Evolutionary conservation across 2,329 filamentous ascomycete genomes (phyloP).

Genomic region (Coniochaeta sp.): DNA sequence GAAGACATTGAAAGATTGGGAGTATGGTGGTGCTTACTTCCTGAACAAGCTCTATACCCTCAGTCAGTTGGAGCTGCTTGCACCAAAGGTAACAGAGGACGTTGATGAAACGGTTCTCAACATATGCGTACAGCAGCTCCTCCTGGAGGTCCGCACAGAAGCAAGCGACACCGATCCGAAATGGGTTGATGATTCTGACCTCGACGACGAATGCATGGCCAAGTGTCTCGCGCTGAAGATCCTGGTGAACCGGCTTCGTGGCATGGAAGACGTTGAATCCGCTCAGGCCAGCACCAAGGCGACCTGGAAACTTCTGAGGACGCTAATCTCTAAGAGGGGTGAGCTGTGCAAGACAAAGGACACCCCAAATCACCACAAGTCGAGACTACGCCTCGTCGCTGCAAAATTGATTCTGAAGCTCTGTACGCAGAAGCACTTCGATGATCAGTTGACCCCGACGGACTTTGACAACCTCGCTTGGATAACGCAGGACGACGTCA

Average conservation of each 20-base stretch:
- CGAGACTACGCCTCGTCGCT: constrained; percentile 74
- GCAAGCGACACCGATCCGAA: constrained; percentile 47
- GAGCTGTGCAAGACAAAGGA: constrained; percentile 70
- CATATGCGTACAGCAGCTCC: constrained; percentile 66
- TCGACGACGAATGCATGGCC: constrained; percentile 75
- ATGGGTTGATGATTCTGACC: constrained; percentile 60
- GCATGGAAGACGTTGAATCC: constrained; percentile 39
- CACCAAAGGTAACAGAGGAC: constrained; percentile 65
- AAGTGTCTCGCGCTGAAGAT: constrained; percentile 81
- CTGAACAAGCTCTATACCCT: constrained; percentile 67
- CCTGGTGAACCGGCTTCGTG: constrained; percentile 77
- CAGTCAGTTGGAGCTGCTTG: constrained; percentile 69
- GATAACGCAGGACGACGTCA: constrained; percentile 69
- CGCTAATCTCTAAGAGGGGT: constrained; percentile 66
- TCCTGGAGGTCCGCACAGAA: constrained; percentile 63
- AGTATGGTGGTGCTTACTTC: constrained; percentile 66
- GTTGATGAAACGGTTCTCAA: constrained; percentile 71
- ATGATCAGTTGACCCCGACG: constrained; percentile 62
- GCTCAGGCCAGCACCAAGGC: constrained; percentile 55
- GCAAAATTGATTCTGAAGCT: constrained; percentile 79
- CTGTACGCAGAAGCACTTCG: constrained; percentile 67
- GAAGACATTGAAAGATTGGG: constrained; percentile 66
- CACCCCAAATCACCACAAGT: constrained; percentile 71
- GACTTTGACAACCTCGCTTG: constrained; percentile 79
- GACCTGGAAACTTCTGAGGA: constrained; percentile 73